Conservation (phyloP, 148 eudicot genomes). For the Fagopyrum esculentum region DNA sequence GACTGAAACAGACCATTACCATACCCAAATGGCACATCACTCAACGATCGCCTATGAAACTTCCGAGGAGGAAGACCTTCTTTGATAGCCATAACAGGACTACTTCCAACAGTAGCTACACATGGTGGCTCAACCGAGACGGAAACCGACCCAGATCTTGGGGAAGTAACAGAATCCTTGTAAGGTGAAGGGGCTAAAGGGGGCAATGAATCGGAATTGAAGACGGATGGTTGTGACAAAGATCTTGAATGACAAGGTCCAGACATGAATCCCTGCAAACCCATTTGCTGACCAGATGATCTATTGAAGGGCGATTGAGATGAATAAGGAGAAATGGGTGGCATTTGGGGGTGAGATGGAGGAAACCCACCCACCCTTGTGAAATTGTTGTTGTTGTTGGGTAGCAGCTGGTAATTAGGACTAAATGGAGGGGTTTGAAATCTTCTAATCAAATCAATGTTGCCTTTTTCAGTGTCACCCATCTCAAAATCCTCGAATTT, state of each 20-base stretch:
- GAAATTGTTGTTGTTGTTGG: constrained; percentile 40
- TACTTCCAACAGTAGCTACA: too few species aligned
- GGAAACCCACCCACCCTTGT: constrained; percentile 56
- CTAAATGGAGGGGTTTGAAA: constrained; percentile 60
- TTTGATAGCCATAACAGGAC: too few species aligned
- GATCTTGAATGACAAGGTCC: constrained; percentile 72
- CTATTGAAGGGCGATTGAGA: constrained; percentile 53
- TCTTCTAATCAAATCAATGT: constrained; percentile 57
- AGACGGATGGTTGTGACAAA: constrained; percentile 70
- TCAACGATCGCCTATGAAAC: constrained; percentile 72
- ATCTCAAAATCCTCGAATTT: constrained; percentile 16
- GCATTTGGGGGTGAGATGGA: constrained; percentile 82
- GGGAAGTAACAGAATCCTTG: background rate
- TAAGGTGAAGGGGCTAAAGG: constrained; percentile 54
- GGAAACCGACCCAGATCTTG: constrained; percentile 10
- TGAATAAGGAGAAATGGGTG: constrained; percentile 70
- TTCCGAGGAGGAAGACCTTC: constrained; percentile 63
- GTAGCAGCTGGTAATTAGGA: constrained; percentile 21
- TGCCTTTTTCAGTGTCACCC: constrained; percentile 70
- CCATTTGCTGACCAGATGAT: constrained; percentile 28
- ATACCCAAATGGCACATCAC: constrained; percentile 88
- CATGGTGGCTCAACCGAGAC: too few species aligned
- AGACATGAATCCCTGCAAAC: constrained; percentile 44
- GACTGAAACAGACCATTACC: constrained; percentile 44
- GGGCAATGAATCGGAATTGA: constrained; percentile 75